Base-by-base conservation (phyloP, 352 stramenopile species). In the Globisporangium camurandrum region DNA sequence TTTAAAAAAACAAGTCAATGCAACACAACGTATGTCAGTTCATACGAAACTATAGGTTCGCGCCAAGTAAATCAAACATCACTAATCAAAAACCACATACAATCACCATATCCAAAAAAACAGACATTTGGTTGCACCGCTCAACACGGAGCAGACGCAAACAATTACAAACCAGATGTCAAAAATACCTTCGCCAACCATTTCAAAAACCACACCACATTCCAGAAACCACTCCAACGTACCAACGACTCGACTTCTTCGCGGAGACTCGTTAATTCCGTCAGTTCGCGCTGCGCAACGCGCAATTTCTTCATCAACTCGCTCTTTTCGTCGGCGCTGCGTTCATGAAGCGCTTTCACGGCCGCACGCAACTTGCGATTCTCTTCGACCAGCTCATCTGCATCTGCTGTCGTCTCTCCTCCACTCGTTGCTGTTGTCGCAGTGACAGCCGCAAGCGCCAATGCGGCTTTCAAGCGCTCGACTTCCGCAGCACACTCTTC, bases 331-430 rank as follows among this genome's bases (percentile, higher is more conserved):
- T 85, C 75, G 4, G 75, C 71, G 20, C 61, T 67, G n/a, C 82
- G 76, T 23, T 92, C 78, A 26, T 95, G 84, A 12, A 95, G 64
- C 23, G 81, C 81, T 48, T 93, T 93, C 7, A 95, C 67, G 7
- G 82, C 84, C 4, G 64, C 62, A 40, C 84, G 84, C 2, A 95
- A 60, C 48, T 95, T 93, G 12, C 69, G 72, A 62, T 95, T 95
- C 49, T 95, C 82, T 5, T 90, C 83, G 2, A 67, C 57, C 8
- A 93, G 57, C 24, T 85, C 74, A 12, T 57, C 61, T 33, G 46
- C 60, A 27, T 57, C 28, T 39, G 28, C 36, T 39, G 17, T 12
- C 14, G 9, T 39, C 36, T 49, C 47, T n/a, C 33, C 26, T 37
- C 19, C 38, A 37, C 17, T 62, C 59, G 7, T 78, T 63, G 1